Evolutionary conservation across 257 asterid genomes (phyloP), one percentile per base, ranked within the genome.

Genomic region (Solanum neorickii): DNA sequence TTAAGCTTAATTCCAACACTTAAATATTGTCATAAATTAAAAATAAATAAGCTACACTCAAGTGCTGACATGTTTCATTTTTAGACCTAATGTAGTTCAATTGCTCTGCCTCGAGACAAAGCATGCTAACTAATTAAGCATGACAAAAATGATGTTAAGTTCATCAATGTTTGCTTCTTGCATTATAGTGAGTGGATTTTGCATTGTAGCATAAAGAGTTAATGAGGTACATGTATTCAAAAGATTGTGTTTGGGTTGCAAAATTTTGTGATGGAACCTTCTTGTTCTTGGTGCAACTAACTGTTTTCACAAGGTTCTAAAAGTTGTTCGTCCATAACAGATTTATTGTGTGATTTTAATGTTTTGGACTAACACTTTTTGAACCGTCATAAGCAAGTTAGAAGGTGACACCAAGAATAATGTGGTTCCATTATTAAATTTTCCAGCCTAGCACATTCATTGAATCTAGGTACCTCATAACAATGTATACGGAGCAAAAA

Each of bases 191-290:
- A 60, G 47, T 9, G 69, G 14, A 60, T 60, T 8, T 60, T 44
- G 47, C 47, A 10, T 44, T 4, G 47, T 60, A 31, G 2, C 31
- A 23, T 60, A 60, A 3, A 23, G 29, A 60, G 29, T 9, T 60
- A 8, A 2, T 60, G 3, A 60, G 69, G 29, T 23, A 60, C 29
- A 13, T 1, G 3, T 8, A 96, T 41, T 90, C 96, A 41, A 94
- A 92, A 87, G 91, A 93, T 87, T 92, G 96, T 92, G 98, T 98
- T 56, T 97, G 98, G 75, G 98, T 94, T 18, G 98, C 95, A 21
- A 95, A 94, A 92, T 94, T 94, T 86, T 93, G 91, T 77, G 97
- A 97, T 89, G 97, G 98, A 69, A 94, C 98, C 82, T 94, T 95
- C 35, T 89, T 97, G 68, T 94, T 97, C 88, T 91, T 97, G 92